Conservation (phyloP, 768 basidiomycete genomes). For the Xerocomus potaroensis region DNA sequence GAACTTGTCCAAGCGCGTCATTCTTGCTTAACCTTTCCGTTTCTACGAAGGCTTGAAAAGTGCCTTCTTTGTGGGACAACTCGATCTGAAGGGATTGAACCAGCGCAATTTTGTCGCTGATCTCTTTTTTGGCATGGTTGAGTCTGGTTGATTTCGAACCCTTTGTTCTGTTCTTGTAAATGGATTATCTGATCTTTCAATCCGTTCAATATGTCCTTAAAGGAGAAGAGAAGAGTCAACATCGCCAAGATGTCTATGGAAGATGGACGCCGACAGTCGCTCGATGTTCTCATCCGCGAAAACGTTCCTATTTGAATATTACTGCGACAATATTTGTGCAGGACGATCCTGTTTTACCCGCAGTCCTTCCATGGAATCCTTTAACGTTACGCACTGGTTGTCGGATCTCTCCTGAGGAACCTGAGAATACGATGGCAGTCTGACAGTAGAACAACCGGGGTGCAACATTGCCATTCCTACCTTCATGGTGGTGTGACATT, state of each 20-base stretch:
- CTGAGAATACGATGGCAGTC: constrained; percentile 22
- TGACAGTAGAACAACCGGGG: background rate
- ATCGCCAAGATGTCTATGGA: background rate
- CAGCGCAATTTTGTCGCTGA: constrained; percentile 7
- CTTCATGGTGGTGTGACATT: constrained; percentile 21
- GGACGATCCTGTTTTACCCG: constrained; percentile 36
- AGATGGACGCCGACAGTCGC: constrained; percentile 12
- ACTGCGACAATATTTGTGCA: background rate
- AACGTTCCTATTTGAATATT: constrained; percentile 17
- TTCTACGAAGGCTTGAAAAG: constrained; percentile 18
- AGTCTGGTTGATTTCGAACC: constrained; percentile 14
- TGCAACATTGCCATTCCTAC: constrained; percentile 13
- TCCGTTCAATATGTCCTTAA: constrained; percentile 16
- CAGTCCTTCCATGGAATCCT: constrained; percentile 50
- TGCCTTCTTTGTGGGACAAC: constrained; percentile 25
- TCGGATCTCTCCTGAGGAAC: constrained; percentile 58
- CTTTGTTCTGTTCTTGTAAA: constrained; percentile 22
- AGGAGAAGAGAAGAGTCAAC: background rate
- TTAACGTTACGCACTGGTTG: constrained; percentile 50
- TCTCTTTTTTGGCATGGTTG: constrained; percentile 8
- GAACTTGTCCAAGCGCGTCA: constrained; percentile 16
- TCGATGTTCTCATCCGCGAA: constrained; percentile 17
- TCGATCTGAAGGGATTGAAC: constrained; percentile 19
- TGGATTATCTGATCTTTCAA: constrained; percentile 13
- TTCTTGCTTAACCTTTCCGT: constrained; percentile 19